A percentile compares a stretch with the other conserved stretches of the same genome.
phyloP scores from a whole-genome alignment of 2,329 filamentous ascomycete species.

The Pseudogymnoascus sp. region DNA sequence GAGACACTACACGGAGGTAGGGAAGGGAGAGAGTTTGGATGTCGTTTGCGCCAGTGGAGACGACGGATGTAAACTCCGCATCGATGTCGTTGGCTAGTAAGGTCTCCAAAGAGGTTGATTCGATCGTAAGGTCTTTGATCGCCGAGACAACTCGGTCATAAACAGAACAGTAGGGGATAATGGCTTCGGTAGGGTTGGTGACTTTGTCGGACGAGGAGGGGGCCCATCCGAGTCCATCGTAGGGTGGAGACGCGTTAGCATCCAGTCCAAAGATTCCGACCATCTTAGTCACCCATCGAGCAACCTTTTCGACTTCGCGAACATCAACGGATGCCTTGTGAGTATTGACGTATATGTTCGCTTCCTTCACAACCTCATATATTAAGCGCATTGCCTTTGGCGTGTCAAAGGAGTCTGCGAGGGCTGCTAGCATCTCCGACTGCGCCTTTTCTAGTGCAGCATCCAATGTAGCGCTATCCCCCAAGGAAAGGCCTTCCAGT shows the following conservation, averaged over 20 bases:
- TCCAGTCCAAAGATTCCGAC: constrained; percentile 80
- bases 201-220: constrained; percentile 31
- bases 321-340: constrained; percentile 39
- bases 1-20: constrained; percentile 47
- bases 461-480: constrained; percentile 44
- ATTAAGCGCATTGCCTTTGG: constrained; percentile 71
- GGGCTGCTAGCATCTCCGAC: constrained; percentile 46
- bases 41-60: constrained; percentile 39
- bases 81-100: constrained; percentile 39
- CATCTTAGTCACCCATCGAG: constrained; percentile 74
- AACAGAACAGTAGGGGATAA: constrained; percentile 39
- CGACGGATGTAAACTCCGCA: constrained; percentile 39
- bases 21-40: constrained; percentile 46
- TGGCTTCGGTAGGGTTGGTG: constrained; percentile 35
- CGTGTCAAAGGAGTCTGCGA: constrained; percentile 85
- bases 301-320: constrained; percentile 46
- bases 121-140: constrained; percentile 39
- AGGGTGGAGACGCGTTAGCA: constrained; percentile 40
- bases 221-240: constrained; percentile 50
- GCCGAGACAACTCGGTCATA: constrained; percentile 40
- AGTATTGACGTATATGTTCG: constrained; percentile 53
- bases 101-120: constrained; percentile 33
- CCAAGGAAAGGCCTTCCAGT: constrained; percentile 22
- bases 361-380: constrained; percentile 66
- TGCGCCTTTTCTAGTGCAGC: constrained; percentile 42